These are phyloP conservation scores for Mortierella sp. DNA, from an alignment of 371 early-diverging fungal genomes.

Conservation along the genomic window DNA sequence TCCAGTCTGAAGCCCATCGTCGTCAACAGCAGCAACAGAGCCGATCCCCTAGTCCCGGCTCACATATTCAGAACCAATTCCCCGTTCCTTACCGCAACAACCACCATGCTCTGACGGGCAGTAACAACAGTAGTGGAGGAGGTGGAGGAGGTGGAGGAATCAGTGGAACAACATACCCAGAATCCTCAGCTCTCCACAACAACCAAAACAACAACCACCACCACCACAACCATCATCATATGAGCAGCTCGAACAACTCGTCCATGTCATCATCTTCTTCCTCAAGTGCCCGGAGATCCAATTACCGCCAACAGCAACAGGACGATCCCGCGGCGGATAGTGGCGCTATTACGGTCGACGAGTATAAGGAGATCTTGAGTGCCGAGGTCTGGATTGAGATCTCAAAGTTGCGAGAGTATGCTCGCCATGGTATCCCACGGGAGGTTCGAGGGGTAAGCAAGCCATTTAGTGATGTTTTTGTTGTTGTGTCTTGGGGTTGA, in stretches of 20 bases:
- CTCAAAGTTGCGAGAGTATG: conserved; percentile 81
- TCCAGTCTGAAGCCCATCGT: conserved; percentile 4
- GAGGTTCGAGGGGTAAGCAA: conserved; percentile 83
- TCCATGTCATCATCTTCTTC: conserved; percentile 14
- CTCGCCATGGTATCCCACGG: conserved; percentile 88
- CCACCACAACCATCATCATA: neutral
- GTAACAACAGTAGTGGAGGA: too few species aligned
- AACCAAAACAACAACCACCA: neutral
- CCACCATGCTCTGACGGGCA: neutral
- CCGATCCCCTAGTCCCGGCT: neutral
- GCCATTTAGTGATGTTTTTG: conserved; percentile 7
- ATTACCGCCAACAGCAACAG: conserved; percentile 11
- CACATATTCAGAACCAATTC: neutral
- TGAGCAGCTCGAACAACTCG: conserved; percentile 15
- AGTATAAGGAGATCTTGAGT: conserved; percentile 84
- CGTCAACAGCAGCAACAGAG: conserved; percentile 18
- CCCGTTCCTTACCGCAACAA: conserved; percentile 7
- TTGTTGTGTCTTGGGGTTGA: neutral
- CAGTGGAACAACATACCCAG: neutral
- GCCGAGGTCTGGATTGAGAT: conserved; percentile 91
- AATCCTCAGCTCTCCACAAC: neutral
- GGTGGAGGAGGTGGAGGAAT: neutral
- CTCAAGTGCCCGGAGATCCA: neutral
- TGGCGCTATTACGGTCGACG: conserved; percentile 61
- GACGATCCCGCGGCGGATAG: conserved; percentile 19